Evolutionary conservation across 2,329 filamentous ascomycete species (phyloP).

Genomic region (Neofusicoccum laricinum): DNA sequence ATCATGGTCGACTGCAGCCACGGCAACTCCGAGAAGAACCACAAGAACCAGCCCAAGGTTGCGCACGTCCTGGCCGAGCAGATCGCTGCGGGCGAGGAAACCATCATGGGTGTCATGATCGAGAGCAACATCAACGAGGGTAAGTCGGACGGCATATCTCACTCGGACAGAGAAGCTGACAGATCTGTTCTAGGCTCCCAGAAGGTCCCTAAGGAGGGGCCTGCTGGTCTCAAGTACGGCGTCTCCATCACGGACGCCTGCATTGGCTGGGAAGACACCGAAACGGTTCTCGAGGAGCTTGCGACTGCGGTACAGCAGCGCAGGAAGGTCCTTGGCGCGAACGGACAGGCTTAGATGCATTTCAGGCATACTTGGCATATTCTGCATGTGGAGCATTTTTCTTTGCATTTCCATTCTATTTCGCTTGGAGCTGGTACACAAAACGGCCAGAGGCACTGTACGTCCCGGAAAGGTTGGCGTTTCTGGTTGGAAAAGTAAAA

Average conservation of each 20-base stretch:
- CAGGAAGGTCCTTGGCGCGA: constrained; percentile 48
- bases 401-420: no score
- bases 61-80: constrained; percentile 78
- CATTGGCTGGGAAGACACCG: constrained; percentile 90
- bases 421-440: not conserved
- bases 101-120: constrained; percentile 97
- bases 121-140: constrained; percentile 96
- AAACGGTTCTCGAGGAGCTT: constrained; percentile 70
- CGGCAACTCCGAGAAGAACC: constrained; percentile 92
- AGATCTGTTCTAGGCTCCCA: constrained; percentile 63
- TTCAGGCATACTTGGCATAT: not conserved
- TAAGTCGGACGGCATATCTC: constrained; percentile 37
- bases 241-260: constrained; percentile 97
- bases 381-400: not conserved
- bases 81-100: constrained; percentile 77
- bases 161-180: not conserved
- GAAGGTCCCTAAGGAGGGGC: constrained; percentile 86
- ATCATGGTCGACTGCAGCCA: constrained; percentile 99
- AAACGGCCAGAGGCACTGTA: not conserved
- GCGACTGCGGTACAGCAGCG: constrained; percentile 77
- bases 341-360: constrained; percentile 26
- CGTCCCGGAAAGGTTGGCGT: not conserved
- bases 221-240: constrained; percentile 81
- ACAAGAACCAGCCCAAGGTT: constrained; percentile 96
- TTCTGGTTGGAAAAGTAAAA: not conserved